Percentiles rank a stretch among this genome's conserved stretches.
Conservation (phyloP, 1,284 basidiomycete genomes). For the Cronartium quercuum region DNA sequence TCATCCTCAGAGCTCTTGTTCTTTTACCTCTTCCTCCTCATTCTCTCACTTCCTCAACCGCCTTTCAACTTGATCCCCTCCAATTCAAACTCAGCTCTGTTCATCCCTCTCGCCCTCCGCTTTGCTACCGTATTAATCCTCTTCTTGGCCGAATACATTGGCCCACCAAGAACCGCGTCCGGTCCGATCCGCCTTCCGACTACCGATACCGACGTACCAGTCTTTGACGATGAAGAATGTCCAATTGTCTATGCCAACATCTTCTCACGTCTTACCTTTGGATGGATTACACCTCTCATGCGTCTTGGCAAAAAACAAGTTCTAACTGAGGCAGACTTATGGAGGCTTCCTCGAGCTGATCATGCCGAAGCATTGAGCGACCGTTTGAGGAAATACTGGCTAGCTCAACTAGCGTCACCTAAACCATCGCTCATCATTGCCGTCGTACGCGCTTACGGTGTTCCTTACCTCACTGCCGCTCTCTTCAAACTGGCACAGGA, state of each 20-base stretch:
- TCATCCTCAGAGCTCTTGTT: constrained; percentile 72
- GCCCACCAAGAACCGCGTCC: constrained; percentile 58
- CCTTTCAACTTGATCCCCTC: constrained; percentile 56
- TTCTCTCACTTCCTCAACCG: constrained; percentile 58
- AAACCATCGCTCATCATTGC: constrained; percentile 63
- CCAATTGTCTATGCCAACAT: constrained; percentile 70
- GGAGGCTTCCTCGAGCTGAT: constrained; percentile 55
- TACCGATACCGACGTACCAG: constrained; percentile 42
- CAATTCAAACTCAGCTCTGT: constrained; percentile 47
- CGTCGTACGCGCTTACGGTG: constrained; percentile 69
- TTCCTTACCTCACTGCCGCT: constrained; percentile 65
- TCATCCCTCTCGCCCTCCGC: constrained; percentile 55
- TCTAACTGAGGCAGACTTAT: constrained; percentile 50
- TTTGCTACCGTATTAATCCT: constrained; percentile 56
- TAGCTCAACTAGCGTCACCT: constrained; percentile 39
- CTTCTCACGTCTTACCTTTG: constrained; percentile 58
- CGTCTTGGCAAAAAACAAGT: constrained; percentile 46
- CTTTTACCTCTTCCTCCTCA: constrained; percentile 71
- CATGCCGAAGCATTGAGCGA: constrained; percentile 66
- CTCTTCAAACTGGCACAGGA: constrained; percentile 62
- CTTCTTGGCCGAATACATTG: constrained; percentile 65
- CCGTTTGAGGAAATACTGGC: constrained; percentile 56
- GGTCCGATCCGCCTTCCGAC: constrained; percentile 41
- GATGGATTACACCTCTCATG: constrained; percentile 74
- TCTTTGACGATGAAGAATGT: constrained; percentile 57